A percentile compares a stretch with the other conserved stretches of the same genome.
Evolutionary conservation across 176 grass and related monocot genomes (phyloP).

Genomic region (Microstegium vimineum): DNA sequence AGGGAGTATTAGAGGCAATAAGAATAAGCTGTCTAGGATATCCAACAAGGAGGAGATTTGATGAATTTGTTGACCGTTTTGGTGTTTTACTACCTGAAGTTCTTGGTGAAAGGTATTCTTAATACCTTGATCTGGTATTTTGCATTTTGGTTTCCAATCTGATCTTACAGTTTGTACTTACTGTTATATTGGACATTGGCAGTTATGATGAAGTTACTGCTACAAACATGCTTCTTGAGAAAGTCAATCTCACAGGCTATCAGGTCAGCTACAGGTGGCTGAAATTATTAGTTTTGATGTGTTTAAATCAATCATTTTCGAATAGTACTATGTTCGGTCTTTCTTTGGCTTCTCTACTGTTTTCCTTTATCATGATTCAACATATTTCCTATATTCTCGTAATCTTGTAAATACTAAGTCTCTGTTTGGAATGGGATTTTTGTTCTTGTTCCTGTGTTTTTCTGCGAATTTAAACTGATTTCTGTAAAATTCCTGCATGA

Average conservation of each 20-base stretch:
- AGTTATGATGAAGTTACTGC: conserved; percentile 81
- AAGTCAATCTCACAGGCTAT: conserved; percentile 75
- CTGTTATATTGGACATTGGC: conserved; percentile 26
- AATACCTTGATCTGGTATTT: conserved; percentile 3
- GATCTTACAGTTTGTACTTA: conserved; percentile 10
- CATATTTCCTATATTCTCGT: conserved; percentile 8
- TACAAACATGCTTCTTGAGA: conserved; percentile 67
- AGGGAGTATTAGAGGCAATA: conserved; percentile 98
- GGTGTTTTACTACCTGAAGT: conserved; percentile 79
- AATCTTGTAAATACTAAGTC: background rate
- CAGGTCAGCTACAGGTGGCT: conserved; percentile 57
- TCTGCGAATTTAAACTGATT: background rate
- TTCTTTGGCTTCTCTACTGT: conserved; percentile 20
- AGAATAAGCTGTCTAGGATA: conserved; percentile 94
- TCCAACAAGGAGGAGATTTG: conserved; percentile 72
- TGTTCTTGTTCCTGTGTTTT: background rate
- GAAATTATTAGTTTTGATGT: conserved; percentile 6
- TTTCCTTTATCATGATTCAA: conserved; percentile 11
- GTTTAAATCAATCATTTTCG: conserved; percentile 5
- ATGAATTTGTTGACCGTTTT: conserved; percentile 98
- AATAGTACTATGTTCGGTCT: conserved; percentile 1
- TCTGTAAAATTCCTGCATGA: background rate
- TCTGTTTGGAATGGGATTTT: background rate
- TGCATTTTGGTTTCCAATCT: conserved; percentile 3
- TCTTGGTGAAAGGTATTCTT: conserved; percentile 65